Evolutionary conservation across 2,329 filamentous ascomycete genomes (phyloP).

Genomic region (Penicillium vulpinum): DNA sequence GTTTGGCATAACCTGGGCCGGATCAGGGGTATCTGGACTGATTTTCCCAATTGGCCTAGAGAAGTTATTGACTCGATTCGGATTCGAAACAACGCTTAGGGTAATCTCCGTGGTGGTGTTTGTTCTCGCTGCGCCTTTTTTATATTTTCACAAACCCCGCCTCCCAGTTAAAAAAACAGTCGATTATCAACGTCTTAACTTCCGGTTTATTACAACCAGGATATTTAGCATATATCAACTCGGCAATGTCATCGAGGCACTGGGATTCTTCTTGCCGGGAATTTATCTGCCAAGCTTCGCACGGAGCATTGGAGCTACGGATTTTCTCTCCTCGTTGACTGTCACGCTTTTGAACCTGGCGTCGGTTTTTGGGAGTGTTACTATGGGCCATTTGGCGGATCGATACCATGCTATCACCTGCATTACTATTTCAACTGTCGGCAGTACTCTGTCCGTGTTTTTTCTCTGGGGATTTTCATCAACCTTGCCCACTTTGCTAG

Average conservation of each 20-base stretch:
- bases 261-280: constrained; percentile 41
- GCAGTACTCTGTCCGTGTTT: constrained; percentile 45
- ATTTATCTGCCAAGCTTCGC: constrained; percentile 44
- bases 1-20: constrained; percentile 48
- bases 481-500: constrained; percentile 42
- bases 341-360: constrained; percentile 35
- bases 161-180: constrained; percentile 34
- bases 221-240: constrained; percentile 51
- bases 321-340: constrained; percentile 28
- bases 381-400: constrained; percentile 44
- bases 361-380: constrained; percentile 36
- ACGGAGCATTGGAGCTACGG: constrained; percentile 24
- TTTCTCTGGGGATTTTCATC: constrained; percentile 51
- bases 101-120: constrained; percentile 41
- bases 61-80: constrained; percentile 44
- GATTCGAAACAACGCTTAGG: constrained; percentile 48
- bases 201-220: constrained; percentile 36
- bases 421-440: constrained; percentile 44
- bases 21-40: constrained; percentile 42
- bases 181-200: constrained; percentile 42
- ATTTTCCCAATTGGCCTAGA: constrained; percentile 49
- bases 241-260: constrained; percentile 40
- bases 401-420: constrained; percentile 41
- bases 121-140: constrained; percentile 24
- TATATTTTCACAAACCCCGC: constrained; percentile 45